phyloP scores from a whole-genome alignment of 106 monocot genomes.

The Allium sativum region DNA sequence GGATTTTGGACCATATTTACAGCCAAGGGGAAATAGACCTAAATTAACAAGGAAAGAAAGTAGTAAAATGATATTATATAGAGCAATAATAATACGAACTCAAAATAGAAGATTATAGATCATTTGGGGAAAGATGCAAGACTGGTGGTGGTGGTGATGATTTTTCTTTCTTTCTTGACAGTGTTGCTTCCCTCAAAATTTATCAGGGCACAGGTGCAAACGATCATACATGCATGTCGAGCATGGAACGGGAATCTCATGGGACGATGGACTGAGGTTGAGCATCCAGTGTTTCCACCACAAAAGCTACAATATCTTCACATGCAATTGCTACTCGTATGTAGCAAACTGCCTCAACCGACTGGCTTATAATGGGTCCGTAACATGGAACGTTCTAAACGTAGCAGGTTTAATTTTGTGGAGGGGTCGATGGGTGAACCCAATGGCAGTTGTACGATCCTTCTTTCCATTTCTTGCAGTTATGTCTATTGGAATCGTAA shows the following conservation, averaged over 20 bases:
- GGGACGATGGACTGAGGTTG: constrained; percentile 52
- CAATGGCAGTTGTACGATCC: constrained; percentile 39
- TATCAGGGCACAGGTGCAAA: constrained; percentile 42
- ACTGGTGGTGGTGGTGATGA: too few relatives aligned
- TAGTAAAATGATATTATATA: too few relatives aligned
- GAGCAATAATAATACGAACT: too few relatives aligned
- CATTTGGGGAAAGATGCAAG: too few relatives aligned
- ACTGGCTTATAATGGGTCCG: constrained; percentile 39
- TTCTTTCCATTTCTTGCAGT: constrained; percentile 54
- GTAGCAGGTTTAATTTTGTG: constrained; percentile 29
- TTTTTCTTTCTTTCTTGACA: constrained; percentile 8
- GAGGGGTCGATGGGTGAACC: constrained; percentile 51
- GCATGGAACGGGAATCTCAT: constrained; percentile 44
- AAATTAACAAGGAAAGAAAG: too few relatives aligned
- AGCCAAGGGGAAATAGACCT: too few relatives aligned
- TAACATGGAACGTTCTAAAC: constrained; percentile 54
- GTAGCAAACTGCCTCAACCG: constrained; percentile 66
- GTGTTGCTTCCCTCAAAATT: constrained; percentile 47
- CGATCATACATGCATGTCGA: constrained; percentile 48
- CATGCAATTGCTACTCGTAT: constrained; percentile 76
- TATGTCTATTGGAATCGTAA: constrained; percentile 31
- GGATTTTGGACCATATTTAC: too few relatives aligned
- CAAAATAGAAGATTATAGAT: too few relatives aligned
- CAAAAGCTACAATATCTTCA: constrained; percentile 78
- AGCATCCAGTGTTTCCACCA: constrained; percentile 49